Base-by-base conservation (phyloP, 495 filamentous ascomycete species). In the Annulohypoxylon maeteangense region DNA sequence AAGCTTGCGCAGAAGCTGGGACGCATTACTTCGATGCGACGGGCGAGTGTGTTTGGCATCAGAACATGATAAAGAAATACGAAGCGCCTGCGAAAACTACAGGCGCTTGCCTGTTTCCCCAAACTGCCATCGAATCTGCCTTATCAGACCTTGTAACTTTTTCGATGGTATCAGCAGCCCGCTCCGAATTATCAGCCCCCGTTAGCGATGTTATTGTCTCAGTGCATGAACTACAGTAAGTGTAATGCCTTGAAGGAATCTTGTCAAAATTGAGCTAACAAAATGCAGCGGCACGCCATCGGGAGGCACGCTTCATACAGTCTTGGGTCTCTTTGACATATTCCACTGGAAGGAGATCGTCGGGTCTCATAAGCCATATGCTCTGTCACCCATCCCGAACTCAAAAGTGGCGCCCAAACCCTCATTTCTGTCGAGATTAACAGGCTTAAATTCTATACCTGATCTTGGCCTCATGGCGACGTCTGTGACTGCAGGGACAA, bases 11-110 rank as follows among this genome's bases (percentile, higher is more conserved):
- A 31, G 85, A 88, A 53, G 89, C 89, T 66, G 94, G 95, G 22
- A 97, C 95, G 11, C 94, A 97, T 78, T 97, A 97, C 77, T 82
- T 98, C 45, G 95, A 98, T 81, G 88, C 88, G 31, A 97, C 95
- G 11, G 94, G 94, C 38, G 95, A 99, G 76, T 87, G 88, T 7
- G 91, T 92, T 7, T 99, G 91, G 88, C 86, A 94, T 25, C 81
- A 86, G 63, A 81, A 87, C 23, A 95, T 97, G 84, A 88, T 98
- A 60, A 84, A 89, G 16, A 92, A 93, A 70, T 95, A 97, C 75
- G 87, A 95, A 64, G 84, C 88, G 11, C 85, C 80, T 0, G 95
- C 95, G 14, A 89, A 93, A 74, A 77, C 79, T 12, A 93, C 85
- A 67, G 91, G 92, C 48, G 91, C 93, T 25, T 91, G 95, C 78